Percentiles rank a stretch among this genome's conserved stretches.
phyloP scores from a whole-genome alignment of 805 yeast genomes.

The Metschnikowia baotianmanensis region DNA sequence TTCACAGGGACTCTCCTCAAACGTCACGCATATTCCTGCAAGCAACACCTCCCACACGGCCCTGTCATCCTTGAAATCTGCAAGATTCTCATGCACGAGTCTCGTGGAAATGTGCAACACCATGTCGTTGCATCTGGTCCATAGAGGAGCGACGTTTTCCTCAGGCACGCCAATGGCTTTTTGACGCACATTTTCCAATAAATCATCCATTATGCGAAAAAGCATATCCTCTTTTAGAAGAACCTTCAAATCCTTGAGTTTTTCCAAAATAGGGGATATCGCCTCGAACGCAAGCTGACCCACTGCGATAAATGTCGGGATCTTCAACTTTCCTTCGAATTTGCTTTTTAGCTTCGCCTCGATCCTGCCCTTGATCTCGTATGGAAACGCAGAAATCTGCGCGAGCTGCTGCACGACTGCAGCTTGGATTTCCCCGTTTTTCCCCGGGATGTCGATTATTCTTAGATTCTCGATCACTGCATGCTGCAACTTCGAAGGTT shows the following conservation, averaged over 20 bases:
- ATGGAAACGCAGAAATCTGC: slow-evolving; percentile 55
- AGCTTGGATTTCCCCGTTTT: slow-evolving; percentile 38
- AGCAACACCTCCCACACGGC: slow-evolving; percentile 44
- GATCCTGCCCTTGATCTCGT: slow-evolving; percentile 57
- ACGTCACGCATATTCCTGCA: slow-evolving; percentile 39
- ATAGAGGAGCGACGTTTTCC: slow-evolving; percentile 37
- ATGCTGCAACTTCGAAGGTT: slow-evolving; percentile 60
- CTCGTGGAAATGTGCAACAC: slow-evolving; percentile 35
- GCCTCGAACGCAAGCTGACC: slow-evolving; percentile 47
- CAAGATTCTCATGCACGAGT: slow-evolving; percentile 22
- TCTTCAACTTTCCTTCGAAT: slow-evolving; percentile 36
- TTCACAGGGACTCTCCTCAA: slow-evolving; percentile 41
- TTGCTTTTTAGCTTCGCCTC: slow-evolving; percentile 48
- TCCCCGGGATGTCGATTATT: slow-evolving; percentile 19
- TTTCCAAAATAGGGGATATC: slow-evolving; percentile 37
- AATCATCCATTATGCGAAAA: slow-evolving; percentile 44
- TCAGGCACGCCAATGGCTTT: slow-evolving; percentile 37
- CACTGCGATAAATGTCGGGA: slow-evolving; percentile 64
- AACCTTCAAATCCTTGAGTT: slow-evolving; percentile 26
- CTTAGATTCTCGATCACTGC: slow-evolving; percentile 52
- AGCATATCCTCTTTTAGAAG: slow-evolving; percentile 47
- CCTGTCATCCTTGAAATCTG: slow-evolving; percentile 11
- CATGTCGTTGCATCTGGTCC: slow-evolving; percentile 51
- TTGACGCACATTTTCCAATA: slow-evolving; percentile 51
- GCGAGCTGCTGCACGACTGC: slow-evolving; percentile 53